Conservation (phyloP, 257 asterid genomes). For the Vinca minor region DNA sequence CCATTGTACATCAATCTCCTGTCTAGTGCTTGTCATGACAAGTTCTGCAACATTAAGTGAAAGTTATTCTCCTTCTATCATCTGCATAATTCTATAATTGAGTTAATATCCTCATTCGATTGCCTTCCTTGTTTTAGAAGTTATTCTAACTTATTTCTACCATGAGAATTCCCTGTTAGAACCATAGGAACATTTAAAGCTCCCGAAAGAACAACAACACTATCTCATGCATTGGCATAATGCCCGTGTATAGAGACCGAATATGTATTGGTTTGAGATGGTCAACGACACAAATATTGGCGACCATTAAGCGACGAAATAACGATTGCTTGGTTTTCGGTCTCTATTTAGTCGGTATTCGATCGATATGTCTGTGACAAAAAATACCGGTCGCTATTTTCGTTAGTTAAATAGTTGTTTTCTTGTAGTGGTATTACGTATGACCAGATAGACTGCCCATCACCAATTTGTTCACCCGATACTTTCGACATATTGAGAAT, state of each 20-base stretch:
- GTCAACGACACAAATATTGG: no score
- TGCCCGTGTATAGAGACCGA: no score
- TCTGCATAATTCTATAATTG: slow-evolving; percentile 76
- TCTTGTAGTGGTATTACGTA: no score
- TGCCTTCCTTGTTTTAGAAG: slow-evolving; percentile 74
- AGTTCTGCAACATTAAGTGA: slow-evolving; percentile 75
- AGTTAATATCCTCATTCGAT: slow-evolving; percentile 74
- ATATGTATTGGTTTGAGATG: no score
- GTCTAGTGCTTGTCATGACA: slow-evolving; percentile 73
- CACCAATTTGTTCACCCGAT: slow-evolving; percentile 64
- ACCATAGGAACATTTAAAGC: slow-evolving; percentile 87
- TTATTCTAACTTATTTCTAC: slow-evolving; percentile 79
- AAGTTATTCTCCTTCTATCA: slow-evolving; percentile 78
- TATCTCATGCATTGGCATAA: slow-evolving; percentile 87
- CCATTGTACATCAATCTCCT: slow-evolving; percentile 89
- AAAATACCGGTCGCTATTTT: no score
- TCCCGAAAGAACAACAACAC: slow-evolving; percentile 78
- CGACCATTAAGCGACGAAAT: no score
- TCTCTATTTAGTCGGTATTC: no score
- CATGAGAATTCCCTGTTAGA: slow-evolving; percentile 71
- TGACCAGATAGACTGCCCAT: slow-evolving; percentile 72
- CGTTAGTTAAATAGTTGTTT: no score
- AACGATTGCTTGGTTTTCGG: no score
- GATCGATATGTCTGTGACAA: no score
- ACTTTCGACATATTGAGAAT: slow-evolving; percentile 72